Evolutionary conservation across 2,329 filamentous ascomycete genomes (phyloP).

Genomic region (Cercospora canescens): DNA sequence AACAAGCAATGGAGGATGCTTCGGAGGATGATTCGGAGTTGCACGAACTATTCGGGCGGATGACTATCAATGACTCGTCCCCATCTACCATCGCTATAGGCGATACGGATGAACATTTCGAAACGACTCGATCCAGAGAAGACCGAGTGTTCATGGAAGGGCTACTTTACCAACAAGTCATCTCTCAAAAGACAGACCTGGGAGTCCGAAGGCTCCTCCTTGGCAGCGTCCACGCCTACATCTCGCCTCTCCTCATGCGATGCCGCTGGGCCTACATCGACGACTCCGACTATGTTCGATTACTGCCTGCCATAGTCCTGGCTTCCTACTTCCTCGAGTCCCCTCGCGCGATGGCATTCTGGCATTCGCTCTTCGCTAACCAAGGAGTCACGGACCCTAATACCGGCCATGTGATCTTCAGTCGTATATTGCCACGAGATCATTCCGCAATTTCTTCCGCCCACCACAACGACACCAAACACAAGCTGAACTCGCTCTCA

Average conservation of each 20-base stretch:
- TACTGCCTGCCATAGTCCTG: background rate
- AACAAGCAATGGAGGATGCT: too few species aligned
- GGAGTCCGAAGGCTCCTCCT: background rate
- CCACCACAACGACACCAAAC: background rate
- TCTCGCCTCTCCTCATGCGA: background rate
- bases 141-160: background rate
- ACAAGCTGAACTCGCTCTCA: background rate
- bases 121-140: too few species aligned
- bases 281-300: background rate
- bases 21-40: too few species aligned
- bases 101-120: too few species aligned
- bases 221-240: background rate
- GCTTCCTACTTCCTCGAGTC: background rate
- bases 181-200: background rate
- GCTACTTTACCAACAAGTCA: background rate
- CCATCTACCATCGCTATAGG: too few species aligned
- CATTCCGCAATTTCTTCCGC: background rate
- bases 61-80: too few species aligned
- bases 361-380: background rate
- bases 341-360: background rate
- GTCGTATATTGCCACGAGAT: background rate
- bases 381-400: background rate
- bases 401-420: background rate
- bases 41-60: too few species aligned
- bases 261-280: background rate